Evolutionary conservation across 495 filamentous ascomycete genomes (phyloP), one percentile per base, ranked within the genome.

Genomic region (Darksidea phi): DNA sequence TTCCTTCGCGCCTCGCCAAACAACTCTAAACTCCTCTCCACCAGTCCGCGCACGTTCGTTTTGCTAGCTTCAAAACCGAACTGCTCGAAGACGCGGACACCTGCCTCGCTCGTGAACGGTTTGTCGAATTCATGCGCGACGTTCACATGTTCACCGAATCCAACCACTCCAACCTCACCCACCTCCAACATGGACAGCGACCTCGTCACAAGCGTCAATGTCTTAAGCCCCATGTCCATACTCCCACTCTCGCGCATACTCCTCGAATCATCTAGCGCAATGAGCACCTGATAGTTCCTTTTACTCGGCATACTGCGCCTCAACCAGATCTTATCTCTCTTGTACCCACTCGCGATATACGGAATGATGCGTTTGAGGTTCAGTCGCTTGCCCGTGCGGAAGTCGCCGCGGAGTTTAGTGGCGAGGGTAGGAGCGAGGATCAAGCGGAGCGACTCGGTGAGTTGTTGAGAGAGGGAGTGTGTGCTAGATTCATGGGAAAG

Each of bases 291-390:
- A 73, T 97, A 97, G 62, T 87, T 86, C 20, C 95, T 88, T 73
- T 97, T 97, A 49, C 84, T 89, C 2, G 95, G 95, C 51, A 93
- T 86, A 12, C 85, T 86, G 49, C 95, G 84, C 10, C 95, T 86
- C 88, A 97, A 95, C 95, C 95, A 99, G 75, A 99, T 99, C 77
- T 97, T 97, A 81, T 99, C 95, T 59, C 93, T 88, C 81, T 96
- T 97, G 82, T 95, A 99, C 62, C 86, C 83, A 2, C 89, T 95
- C 3, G 95, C 95, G 64, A 99, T 97, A 77, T 97, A 99, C 0
- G 95, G 93, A 65, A 99, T 97, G 74, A 99, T 99, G 48, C 92
- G 89, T 73, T 96, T 96, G 77, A 99, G 95, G 75, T 97, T 97
- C 66, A 99, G 89, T 1, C 95, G 88, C 72, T 99, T 97, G 52